Base-by-base conservation (phyloP, 805 yeast genomes). In the Ogataea sp. region DNA sequence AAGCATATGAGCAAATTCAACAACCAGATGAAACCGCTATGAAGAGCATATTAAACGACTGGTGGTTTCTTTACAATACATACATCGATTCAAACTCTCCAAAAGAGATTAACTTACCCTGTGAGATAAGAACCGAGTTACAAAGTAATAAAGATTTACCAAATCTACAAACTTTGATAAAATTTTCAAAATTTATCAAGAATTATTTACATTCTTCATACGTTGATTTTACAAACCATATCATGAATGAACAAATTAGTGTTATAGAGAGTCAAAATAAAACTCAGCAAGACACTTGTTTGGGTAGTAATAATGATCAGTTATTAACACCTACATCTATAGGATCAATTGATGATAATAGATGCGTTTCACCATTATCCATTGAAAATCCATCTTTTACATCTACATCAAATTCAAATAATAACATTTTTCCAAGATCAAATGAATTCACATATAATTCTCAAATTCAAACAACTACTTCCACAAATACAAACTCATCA, bases 91-190 rank as follows among this genome's bases (percentile, higher is more conserved):
- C 42, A 3, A 48, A 49, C 30, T 43, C 56, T 3, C 45, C 56
- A 11, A 55, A 55, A 36, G 61, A 53, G 28, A 50, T 62, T n/a
- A 62, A 62, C 41, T 39, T 62, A 20, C 64, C 65, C 1, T 56
- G 53, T 13, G 55, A 52, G 20, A 37, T 58, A 26, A 49, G 44
- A 16, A 36, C 32, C 14, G 34, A 42, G 10, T 37, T 56, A 15
- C 13, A n/a, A n/a, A 5, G 20, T 6, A 21, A 32, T 20, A 7
- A 14, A 24, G n/a, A 18, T 13, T 5, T 35, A 14, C 65, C 65
- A 0, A 37, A 41, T 20, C 13, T 28, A 3, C 37, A 41, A 3
- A 23, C 41, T 20, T 39, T 61, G 29, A 34, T 36, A 9, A 44
- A 45, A 16, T 46, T 55, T 14, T 41, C 49, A 6, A 48, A 49